Percentiles rank a stretch among this genome's conserved stretches.
Conservation (phyloP, 805 yeast genomes). For the Yarrowia phangngaensis region DNA sequence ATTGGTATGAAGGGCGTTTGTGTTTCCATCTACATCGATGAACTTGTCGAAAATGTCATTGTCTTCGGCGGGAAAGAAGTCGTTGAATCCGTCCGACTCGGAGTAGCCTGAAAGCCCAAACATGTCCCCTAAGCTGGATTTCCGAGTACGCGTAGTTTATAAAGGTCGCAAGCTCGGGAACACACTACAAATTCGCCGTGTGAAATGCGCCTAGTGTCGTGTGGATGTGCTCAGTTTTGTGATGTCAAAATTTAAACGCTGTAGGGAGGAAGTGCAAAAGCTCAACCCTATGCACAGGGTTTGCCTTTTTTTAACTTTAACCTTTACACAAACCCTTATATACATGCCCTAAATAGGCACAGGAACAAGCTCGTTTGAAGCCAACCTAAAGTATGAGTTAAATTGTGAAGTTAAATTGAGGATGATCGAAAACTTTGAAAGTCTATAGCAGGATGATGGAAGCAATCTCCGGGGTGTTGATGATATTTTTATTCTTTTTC, state of each 20-base stretch:
- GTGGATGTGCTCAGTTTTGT: no score
- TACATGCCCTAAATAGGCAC: constrained; percentile 23
- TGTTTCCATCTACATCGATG: constrained; percentile 22
- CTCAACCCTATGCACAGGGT: constrained; percentile 9
- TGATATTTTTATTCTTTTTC: no score
- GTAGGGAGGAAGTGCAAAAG: constrained; percentile 27
- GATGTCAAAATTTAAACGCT: constrained; percentile 12
- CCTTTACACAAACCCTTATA: constrained; percentile 8
- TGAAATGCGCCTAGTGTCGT: no score
- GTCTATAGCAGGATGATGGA: no score
- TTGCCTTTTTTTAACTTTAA: constrained; percentile 4
- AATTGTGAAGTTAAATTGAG: no score
- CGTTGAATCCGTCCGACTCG: constrained; percentile 27
- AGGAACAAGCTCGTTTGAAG: constrained; percentile 9
- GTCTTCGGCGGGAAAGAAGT: constrained; percentile 24
- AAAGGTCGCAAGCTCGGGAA: no score
- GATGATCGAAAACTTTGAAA: no score
- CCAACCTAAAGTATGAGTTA: no score
- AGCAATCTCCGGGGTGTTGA: no score
- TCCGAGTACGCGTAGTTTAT: no score
- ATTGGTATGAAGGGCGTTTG: constrained; percentile 13
- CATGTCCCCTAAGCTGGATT: no score
- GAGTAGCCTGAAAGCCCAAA: constrained; percentile 26
- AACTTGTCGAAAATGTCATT: constrained; percentile 26
- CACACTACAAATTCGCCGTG: no score